Conservation (phyloP, 257 asterid species). For the Ballota nigra region DNA sequence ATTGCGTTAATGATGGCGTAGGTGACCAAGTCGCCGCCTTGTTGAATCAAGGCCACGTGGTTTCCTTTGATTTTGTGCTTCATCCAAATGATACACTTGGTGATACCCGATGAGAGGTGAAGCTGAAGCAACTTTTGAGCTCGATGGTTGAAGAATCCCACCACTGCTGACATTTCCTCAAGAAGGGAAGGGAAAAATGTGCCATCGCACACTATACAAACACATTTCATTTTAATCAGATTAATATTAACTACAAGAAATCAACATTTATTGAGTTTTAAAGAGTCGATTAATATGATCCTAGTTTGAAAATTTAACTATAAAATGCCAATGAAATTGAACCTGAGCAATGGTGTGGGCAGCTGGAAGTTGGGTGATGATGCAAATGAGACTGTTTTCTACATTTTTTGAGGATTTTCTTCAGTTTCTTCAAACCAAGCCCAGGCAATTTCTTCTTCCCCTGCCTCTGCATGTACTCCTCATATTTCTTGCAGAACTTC, state of each 20-base stretch:
- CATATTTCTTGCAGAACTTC: conserved; percentile 95
- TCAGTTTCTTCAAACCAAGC: conserved; percentile 80
- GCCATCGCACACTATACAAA: conserved; percentile 75
- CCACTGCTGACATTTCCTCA: conserved; percentile 87
- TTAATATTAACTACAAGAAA: background rate
- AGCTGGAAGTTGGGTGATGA: conserved; percentile 26
- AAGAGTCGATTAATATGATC: background rate
- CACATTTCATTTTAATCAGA: conserved; percentile 1
- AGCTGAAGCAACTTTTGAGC: conserved; percentile 71
- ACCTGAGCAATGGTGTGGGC: conserved; percentile 77
- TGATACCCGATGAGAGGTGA: conserved; percentile 74
- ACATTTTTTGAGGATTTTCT: conserved; percentile 77
- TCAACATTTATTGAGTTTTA: no score
- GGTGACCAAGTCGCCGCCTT: conserved; percentile 74
- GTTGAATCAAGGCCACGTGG: conserved; percentile 58
- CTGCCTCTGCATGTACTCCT: conserved; percentile 77
- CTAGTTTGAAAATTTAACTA: background rate
- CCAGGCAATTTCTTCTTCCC: conserved; percentile 60
- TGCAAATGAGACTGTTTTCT: conserved; percentile 37
- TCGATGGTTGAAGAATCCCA: conserved; percentile 69
- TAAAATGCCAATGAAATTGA: background rate
- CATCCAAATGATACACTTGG: conserved; percentile 61
- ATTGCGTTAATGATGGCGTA: conserved; percentile 81
- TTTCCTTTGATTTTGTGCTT: conserved; percentile 55
- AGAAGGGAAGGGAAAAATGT: conserved; percentile 86